Percentiles rank a stretch among this genome's conserved stretches.
Conservation (phyloP, 768 basidiomycete species). For the Pleurotus ostreatus region DNA sequence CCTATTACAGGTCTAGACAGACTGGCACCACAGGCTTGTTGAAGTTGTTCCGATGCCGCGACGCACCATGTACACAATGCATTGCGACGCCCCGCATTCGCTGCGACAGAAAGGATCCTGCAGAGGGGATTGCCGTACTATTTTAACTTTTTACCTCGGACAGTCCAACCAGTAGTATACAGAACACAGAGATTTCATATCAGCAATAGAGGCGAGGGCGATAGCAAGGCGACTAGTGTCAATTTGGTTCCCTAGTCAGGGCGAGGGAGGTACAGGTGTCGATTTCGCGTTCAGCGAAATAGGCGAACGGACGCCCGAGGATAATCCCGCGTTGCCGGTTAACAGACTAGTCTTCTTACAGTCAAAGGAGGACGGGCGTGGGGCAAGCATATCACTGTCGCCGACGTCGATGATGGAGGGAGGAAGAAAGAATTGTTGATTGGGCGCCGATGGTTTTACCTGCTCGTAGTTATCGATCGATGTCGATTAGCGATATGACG, state of each 20-base stretch:
- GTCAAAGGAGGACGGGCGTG: too few relatives aligned
- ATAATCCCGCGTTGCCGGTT: too few relatives aligned
- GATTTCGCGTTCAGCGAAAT: background rate
- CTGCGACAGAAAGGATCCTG: background rate
- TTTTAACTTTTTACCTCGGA: conserved; percentile 8
- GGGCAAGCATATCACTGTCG: background rate
- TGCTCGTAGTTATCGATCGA: conserved; percentile 1
- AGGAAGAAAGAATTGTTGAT: background rate
- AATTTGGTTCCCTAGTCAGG: conserved; percentile 1
- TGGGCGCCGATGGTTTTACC: conserved; percentile 1
- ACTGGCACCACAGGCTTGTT: conserved; percentile 1
- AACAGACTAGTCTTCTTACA: too few relatives aligned
- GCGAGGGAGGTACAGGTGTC: background rate
- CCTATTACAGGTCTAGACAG: conserved; percentile 1
- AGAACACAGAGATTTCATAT: background rate
- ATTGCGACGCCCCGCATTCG: background rate
- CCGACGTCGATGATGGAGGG: background rate
- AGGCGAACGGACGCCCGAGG: background rate
- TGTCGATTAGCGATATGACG: conserved; percentile 5
- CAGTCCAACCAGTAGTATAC: conserved; percentile 2
- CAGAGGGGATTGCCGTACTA: conserved; percentile 1
- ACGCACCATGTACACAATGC: background rate
- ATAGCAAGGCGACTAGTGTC: background rate
- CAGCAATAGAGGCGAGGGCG: background rate
- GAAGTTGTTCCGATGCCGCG: conserved; percentile 1